Base-by-base conservation (phyloP, 495 filamentous ascomycete genomes). In the Sordaria brevicollis region DNA sequence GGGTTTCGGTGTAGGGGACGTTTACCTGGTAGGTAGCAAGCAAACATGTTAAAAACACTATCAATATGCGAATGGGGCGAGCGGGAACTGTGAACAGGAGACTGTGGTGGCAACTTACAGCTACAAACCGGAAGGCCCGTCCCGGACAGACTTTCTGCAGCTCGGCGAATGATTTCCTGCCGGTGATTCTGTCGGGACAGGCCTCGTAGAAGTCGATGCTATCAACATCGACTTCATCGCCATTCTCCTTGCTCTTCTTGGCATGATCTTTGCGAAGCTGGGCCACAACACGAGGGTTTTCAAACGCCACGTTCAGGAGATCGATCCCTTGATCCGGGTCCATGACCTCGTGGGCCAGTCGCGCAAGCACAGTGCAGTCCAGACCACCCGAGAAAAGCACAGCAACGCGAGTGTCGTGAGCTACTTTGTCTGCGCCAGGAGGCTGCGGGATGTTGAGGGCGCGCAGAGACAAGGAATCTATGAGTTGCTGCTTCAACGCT, bases 331-430 rank as follows among this genome's bases (percentile, higher is more conserved):
- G 88, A 5, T 83, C 76, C 2, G 75, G 29, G 0, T 92, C 91
- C 9, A 97, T 78, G 29, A 93, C 79, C 34, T 96, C 91, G 73
- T 97, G 93, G n/a, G 86, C 81, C 31, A 98, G 78, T 66, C 93
- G 85, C 13, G 96, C 94, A 33, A 99, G 83, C 1, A 97, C 79
- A 3, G 93, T 94, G 77, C 95, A 97, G 77, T 99, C 95, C 9
- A 99, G 83, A 0, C 95, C 95, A 5, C 95, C 95, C 1, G 94
- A 97, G 79, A 98, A 99, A 1, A 99, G 84, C 2, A 99, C 86
- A 0, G 93, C 93, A 35, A 97, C 74, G 67, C 87, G 88, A 72
- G 78, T 81, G 65, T 70, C 69, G 65, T 68, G 71, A 41, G 70
- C 35, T 41, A 39, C 11, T 2, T n/a, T 36, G 8, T 81, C 65